Percentiles rank a stretch among this genome's conserved stretches.
Conservation (phyloP, 2,329 filamentous ascomycete genomes). For the Teratosphaeriaceae sp. region DNA sequence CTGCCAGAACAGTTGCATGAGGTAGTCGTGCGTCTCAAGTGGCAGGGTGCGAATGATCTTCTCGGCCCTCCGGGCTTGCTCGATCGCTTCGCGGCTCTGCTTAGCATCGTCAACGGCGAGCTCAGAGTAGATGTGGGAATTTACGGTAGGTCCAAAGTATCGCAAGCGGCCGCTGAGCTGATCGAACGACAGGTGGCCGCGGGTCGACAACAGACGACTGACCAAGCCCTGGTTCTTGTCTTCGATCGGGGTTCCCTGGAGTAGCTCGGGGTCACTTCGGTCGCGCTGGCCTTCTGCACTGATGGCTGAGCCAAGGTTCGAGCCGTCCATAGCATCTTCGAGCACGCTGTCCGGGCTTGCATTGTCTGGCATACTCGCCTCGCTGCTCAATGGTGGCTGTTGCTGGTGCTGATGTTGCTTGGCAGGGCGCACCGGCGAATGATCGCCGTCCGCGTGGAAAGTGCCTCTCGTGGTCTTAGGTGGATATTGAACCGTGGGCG, state of each 20-base stretch:
- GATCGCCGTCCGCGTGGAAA: conserved; percentile 15
- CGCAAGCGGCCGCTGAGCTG: conserved; percentile 18
- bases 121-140: conserved; percentile 20
- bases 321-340: conserved; percentile 11
- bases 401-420: background rate
- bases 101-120: conserved; percentile 14
- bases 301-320: conserved; percentile 9
- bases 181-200: conserved; percentile 22
- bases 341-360: conserved; percentile 12
- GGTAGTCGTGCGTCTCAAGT: conserved; percentile 19
- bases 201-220: conserved; percentile 17
- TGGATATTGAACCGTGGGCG: conserved; percentile 18
- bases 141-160: conserved; percentile 22
- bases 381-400: conserved; percentile 5
- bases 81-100: conserved; percentile 8
- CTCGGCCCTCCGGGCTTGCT: conserved; percentile 18
- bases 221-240: conserved; percentile 20
- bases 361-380: conserved; percentile 7
- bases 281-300: conserved; percentile 9
- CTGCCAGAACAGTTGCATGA: conserved; percentile 21
- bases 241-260: conserved; percentile 15
- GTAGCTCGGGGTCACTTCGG: conserved; percentile 9
- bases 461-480: conserved; percentile 20
- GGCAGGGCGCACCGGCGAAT: conserved; percentile 12
- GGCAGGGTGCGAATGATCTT: conserved; percentile 18